Base-by-base conservation (phyloP, 106 monocot genomes). In the Amphibolis antarctica region DNA sequence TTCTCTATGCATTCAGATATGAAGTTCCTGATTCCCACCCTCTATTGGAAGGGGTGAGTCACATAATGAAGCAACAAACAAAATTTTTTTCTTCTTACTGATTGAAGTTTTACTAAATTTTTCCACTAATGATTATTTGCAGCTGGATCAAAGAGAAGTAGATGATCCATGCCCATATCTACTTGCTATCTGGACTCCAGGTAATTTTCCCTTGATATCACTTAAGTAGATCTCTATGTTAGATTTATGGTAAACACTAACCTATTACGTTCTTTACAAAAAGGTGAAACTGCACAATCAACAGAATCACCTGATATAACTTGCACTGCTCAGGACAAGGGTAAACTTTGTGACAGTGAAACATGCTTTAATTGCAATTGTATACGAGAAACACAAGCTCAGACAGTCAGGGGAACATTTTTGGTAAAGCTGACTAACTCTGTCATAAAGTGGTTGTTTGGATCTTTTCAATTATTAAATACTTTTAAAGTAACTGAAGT, bases 261-360 rank as follows among this genome's bases (percentile, higher is more conserved):
- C 20, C 4, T 24, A n/a, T 22, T 18, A 28, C 31, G 3, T 9
- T 5, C 42, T 27, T 9, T 12, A n/a, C n/a, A 43, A 67, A 44
- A 22, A 88, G 85, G 89, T 64, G 89, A 89, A 80, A 89, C 79
- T 26, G 85, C 85, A 44, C 62, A 80, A 50, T 85, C 89, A 46
- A 68, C 25, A 17, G 75, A 80, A 60, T 77, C 66, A 78, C 85
- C 80, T 58, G 30, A 77, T 72, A 51, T 62, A 69, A 65, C 71
- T 43, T 72, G 77, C 64, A 65, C 55, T 24, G 48, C 77, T 52
- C 68, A 75, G 65, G 67, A 47, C 17, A 71, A 24, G 4, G 76
- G 79, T 48, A 46, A 45, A 42, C 51, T 91, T 31, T 91, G 91
- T 64, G 64, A 81, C 10, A 71, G 67, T 46, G 44, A 52, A 25